Evolutionary conservation across 1,139 yeast genomes (phyloP), one percentile per base, ranked within the genome.

Genomic region (Magnusiomyces sp.): DNA sequence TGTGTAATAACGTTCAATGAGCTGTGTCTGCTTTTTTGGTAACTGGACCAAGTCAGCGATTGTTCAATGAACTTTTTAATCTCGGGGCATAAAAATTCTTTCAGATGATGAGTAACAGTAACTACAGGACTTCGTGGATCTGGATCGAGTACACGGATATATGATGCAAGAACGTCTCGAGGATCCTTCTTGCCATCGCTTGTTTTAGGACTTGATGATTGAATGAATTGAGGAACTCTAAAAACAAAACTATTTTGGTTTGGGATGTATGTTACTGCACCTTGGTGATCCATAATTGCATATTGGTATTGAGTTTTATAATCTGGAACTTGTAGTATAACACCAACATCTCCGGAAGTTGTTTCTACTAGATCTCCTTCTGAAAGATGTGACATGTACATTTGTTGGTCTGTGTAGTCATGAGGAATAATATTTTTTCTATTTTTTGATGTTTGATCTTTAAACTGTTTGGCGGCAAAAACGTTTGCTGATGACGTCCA

Each of bases 301-400:
- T 40, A 49, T 6, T 42, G 37, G 40, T 40, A 49, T 5, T 46
- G 19, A 1, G 32, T 39, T 9, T 49, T 40, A 31, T 43, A 40
- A 37, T 51, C 54, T 16, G 54, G 54, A 16, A 51, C 43, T 40
- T 46, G 47, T 4, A 51, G 34, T 13, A 51, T 43, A 13, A 51
- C 50, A 7, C 50, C 54, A 13, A 49, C 41, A 41, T 49, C 40
- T n/a, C 51, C 52, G 2, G 40, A 42, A 36, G 37, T 32, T 2
- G 52, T 48, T 29, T 43, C 48, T n/a, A 51, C 36, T 13, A 51
- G 33, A 37, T 51, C 54, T 5, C 54, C 54, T 37, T 46, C 51
- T 5, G 44, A 13, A 6, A 48, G 31, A 11, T 47, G 32, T 27
- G 47, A 41, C n/a, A 51, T 40, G 20, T 51, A 51, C 42, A 40